These are phyloP conservation scores for Scenedesmus sp. DNA, from an alignment of 163 green algal genomes.

Conservation along the genomic window DNA sequence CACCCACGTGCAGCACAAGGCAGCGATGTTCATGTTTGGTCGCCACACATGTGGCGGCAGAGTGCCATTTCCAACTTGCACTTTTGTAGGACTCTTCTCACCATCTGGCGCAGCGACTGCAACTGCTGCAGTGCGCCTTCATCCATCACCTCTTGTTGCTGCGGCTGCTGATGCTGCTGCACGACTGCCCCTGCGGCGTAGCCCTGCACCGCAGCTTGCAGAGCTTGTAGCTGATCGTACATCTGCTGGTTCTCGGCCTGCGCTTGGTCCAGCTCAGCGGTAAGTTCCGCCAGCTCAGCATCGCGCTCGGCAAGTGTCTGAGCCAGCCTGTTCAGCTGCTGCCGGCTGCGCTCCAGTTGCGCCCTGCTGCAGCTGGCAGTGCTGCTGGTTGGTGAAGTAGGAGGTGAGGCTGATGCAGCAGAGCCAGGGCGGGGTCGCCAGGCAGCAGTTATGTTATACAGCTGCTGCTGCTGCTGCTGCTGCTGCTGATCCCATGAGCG, in stretches of 20 bases:
- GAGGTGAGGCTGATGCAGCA: conserved; percentile 1
- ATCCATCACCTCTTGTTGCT: neutral
- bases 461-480: conserved; percentile 23
- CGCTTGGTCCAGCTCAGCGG: neutral
- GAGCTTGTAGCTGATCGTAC: neutral
- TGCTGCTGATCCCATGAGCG: conserved; percentile 1
- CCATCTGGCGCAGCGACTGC: conserved; percentile 9
- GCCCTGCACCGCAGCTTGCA: neutral
- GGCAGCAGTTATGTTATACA: neutral
- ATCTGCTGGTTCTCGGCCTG: conserved; percentile 15
- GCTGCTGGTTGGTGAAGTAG: neutral
- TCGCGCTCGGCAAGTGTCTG: conserved; percentile 13
- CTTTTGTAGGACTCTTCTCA: neutral
- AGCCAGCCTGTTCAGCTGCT: conserved; percentile 8
- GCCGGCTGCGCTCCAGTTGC: neutral
- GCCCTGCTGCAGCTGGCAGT: neutral
- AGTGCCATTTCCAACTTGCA: too few species aligned
- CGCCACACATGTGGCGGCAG: too few species aligned
- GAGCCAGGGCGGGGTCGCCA: neutral
- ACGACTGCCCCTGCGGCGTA: neutral
- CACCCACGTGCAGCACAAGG: too few species aligned
- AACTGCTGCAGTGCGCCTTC: neutral
- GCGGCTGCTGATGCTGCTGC: conserved; percentile 14
- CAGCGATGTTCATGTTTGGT: too few species aligned
- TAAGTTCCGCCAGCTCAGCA: neutral